These are phyloP conservation scores for Kwoniella shivajii DNA, from an alignment of 1,284 basidiomycete species.

Conservation along the genomic window DNA sequence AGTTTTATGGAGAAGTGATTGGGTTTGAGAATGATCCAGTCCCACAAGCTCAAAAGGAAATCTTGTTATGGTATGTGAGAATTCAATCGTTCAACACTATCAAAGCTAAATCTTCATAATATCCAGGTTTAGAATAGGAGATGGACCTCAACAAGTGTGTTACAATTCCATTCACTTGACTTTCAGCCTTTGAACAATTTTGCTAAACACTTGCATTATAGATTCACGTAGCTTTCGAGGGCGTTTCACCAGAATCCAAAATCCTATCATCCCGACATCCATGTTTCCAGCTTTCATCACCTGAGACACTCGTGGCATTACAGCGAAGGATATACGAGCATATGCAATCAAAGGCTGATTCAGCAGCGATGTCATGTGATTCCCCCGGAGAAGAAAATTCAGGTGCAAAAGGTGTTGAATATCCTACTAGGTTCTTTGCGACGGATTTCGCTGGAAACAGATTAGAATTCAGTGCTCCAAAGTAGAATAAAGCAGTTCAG, in stretches of 20 bases:
- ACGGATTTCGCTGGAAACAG: constrained; percentile 51
- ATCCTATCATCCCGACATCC: constrained; percentile 42
- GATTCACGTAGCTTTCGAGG: constrained; percentile 44
- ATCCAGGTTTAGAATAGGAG: constrained; percentile 43
- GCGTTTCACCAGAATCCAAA: constrained; percentile 6
- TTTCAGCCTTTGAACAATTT: too few species aligned
- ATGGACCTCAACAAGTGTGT: constrained; percentile 44
- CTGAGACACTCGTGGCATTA: constrained; percentile 38
- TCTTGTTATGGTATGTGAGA: constrained; percentile 40
- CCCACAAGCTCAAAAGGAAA: constrained; percentile 38
- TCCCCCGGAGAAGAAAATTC: constrained; percentile 44
- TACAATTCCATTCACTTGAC: not conserved
- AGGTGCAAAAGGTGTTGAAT: constrained; percentile 43
- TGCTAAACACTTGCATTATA: constrained; percentile 16
- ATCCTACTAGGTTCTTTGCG: constrained; percentile 50
- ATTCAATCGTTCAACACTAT: not conserved
- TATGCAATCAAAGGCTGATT: constrained; percentile 19
- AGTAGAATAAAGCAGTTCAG: too few species aligned
- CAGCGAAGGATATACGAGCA: constrained; percentile 45
- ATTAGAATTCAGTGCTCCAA: constrained; percentile 41
- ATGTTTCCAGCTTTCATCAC: constrained; percentile 41
- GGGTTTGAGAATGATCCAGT: constrained; percentile 46
- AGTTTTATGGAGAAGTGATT: constrained; percentile 49
- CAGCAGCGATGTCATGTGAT: constrained; percentile 40
- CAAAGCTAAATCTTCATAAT: not conserved